These are phyloP conservation scores for Tremella fuciformis DNA, from an alignment of 768 basidiomycete species.

Conservation along the genomic window DNA sequence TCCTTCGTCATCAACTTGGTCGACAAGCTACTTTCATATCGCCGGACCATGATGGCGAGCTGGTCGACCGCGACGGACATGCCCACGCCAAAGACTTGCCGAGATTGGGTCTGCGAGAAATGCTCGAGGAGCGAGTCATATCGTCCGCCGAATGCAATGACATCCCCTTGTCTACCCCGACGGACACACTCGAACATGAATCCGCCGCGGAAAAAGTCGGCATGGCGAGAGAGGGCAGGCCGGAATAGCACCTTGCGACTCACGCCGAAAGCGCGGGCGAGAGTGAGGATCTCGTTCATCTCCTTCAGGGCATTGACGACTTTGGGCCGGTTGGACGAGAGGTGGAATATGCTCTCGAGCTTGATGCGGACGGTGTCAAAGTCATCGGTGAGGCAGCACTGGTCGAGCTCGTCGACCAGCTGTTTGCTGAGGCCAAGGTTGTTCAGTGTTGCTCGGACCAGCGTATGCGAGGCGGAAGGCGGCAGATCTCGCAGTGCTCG, in stretches of 20 bases:
- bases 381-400: conserved; percentile 42
- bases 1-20: conserved; percentile 41
- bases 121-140: conserved; percentile 47
- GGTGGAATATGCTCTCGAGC: conserved; percentile 32
- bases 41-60: conserved; percentile 38
- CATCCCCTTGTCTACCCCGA: conserved; percentile 39
- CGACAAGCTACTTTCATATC: conserved; percentile 41
- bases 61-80: conserved; percentile 49
- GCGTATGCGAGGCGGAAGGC: not conserved
- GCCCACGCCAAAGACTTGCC: conserved; percentile 42
- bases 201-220: conserved; percentile 48
- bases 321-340: conserved; percentile 10
- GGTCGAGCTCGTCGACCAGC: conserved; percentile 44
- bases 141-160: conserved; percentile 46
- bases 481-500: conserved; percentile 29
- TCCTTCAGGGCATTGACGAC: conserved; percentile 37
- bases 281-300: conserved; percentile 28
- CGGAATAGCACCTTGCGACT: conserved; percentile 37
- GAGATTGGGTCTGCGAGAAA: conserved; percentile 43
- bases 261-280: conserved; percentile 36
- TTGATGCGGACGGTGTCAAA: conserved; percentile 24
- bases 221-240: conserved; percentile 39
- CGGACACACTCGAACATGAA: conserved; percentile 50
- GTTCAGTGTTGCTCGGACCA: conserved; percentile 13
- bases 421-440: conserved; percentile 29